These are phyloP conservation scores for Yamadazyma atlantica DNA, from an alignment of 1,139 yeast genomes.

Conservation along the genomic window DNA sequence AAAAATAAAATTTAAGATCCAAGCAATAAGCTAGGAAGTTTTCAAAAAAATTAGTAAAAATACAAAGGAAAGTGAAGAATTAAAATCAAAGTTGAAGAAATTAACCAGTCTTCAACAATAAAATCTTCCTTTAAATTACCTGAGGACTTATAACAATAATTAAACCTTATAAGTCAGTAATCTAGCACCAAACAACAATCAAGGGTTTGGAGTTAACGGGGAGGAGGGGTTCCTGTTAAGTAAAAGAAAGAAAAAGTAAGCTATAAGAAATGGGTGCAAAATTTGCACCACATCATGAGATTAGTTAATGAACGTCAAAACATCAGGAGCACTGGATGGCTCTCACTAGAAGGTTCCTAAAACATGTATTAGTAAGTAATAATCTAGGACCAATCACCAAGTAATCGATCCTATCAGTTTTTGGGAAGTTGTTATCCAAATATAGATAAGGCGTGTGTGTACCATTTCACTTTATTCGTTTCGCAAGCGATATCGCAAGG, in stretches of 20 bases:
- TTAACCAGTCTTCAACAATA: slow-evolving; percentile 1
- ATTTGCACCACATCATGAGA: neutral
- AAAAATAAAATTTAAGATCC: neutral
- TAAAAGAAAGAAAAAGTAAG: neutral
- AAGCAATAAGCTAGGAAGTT: neutral
- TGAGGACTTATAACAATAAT: neutral
- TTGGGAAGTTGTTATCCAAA: too few relatives aligned
- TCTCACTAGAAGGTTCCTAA: neutral
- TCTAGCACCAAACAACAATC: neutral
- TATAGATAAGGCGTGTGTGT: neutral
- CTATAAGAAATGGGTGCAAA: slow-evolving; percentile 3
- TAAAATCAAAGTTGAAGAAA: slow-evolving; percentile 1
- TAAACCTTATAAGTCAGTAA: neutral
- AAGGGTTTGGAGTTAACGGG: neutral
- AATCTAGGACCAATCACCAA: neutral
- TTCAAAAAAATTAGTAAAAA: slow-evolving; percentile 1
- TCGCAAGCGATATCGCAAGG: too few relatives aligned
- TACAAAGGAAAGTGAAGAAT: slow-evolving; percentile 1
- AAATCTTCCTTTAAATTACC: neutral
- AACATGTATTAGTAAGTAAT: neutral
- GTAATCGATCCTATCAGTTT: neutral
- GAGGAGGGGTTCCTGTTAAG: too few relatives aligned
- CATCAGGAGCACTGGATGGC: neutral
- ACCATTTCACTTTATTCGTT: too few relatives aligned
- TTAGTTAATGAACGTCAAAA: slow-evolving; percentile 1